Evolutionary conservation across 2,329 filamentous ascomycete species (phyloP), one percentile per base, ranked within the genome.

Genomic region (Alternaria triticina): DNA sequence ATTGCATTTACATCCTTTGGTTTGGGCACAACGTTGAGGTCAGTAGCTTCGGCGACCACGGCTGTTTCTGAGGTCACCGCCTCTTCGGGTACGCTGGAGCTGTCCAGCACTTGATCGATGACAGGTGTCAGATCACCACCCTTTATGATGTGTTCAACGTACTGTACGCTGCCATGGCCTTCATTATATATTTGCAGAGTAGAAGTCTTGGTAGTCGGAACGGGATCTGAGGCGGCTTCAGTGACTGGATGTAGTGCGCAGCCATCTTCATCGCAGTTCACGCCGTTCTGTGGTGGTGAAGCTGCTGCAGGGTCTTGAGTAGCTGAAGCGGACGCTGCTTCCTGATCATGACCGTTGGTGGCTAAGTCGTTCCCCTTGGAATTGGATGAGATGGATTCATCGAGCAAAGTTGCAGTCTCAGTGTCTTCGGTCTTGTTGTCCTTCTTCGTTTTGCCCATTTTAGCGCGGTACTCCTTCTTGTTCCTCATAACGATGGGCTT

Each of bases 401-500:
- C 20, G 15, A 20, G 13, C 13, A 11, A 40, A 33, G n/a, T 23
- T 36, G n/a, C 20, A 9, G 36, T 28, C 12, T 25, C 52, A 81
- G 58, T 49, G 9, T n/a, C 47, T 22, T 61, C 56, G 13, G 40
- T 75, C 65, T 82, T 78, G 30, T 81, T 80, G 28, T 77, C 61
- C 58, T 82, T 79, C 69, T 83, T 80, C 15, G 78, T 77, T 30
- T 79, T 81, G 8, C 82, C 71, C 17, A 74, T 79, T 67, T 80
- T 74, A 51, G 87, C 79, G 64, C 87, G 84, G 80, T 87, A 94
- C 52, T 91, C 82, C 80, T 97, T 97, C 83, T 96, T 96, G 77
- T 97, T 96, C 55, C 91, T 86, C 84, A 91, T 89, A 5, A 93
- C 86, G 62, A 90, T 87, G 66, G 90, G 88, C 77, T 90, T 92